These are phyloP conservation scores for Apiotrichum sp. DNA, from an alignment of 1,284 basidiomycete genomes.

Conservation along the genomic window DNA sequence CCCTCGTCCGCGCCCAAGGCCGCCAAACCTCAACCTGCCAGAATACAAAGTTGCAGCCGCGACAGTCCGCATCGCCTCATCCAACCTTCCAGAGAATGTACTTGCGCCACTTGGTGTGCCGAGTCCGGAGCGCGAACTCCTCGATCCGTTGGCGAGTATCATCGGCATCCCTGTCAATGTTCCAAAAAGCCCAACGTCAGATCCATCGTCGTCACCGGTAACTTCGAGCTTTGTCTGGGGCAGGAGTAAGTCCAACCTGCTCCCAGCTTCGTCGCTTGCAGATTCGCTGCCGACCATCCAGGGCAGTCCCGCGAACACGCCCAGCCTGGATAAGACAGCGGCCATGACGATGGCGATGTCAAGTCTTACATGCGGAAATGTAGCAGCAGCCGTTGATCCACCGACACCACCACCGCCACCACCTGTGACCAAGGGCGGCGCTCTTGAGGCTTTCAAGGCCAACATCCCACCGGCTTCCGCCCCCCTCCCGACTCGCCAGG, in stretches of 20 bases:
- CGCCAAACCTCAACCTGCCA: slow-evolving; percentile 30
- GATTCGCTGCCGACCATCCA: slow-evolving; percentile 31
- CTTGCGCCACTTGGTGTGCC: slow-evolving; percentile 66
- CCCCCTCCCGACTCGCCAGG: slow-evolving; percentile 27
- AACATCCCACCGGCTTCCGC: slow-evolving; percentile 39
- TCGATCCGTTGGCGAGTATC: slow-evolving; percentile 62
- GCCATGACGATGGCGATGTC: background rate
- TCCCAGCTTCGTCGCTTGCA: background rate
- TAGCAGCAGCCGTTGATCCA: background rate
- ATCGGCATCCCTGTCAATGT: too few species aligned
- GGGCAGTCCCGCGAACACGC: slow-evolving; percentile 38
- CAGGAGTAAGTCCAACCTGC: too few species aligned
- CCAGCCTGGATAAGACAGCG: slow-evolving; percentile 19
- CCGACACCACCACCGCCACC: background rate
- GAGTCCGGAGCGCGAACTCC: slow-evolving; percentile 77
- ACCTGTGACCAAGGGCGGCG: background rate
- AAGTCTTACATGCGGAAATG: background rate
- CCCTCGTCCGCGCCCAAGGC: background rate
- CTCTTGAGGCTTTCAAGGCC: slow-evolving; percentile 8
- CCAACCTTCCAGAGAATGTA: slow-evolving; percentile 27
- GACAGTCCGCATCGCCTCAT: slow-evolving; percentile 68
- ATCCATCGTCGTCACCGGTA: too few species aligned
- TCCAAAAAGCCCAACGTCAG: too few species aligned
- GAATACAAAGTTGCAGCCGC: slow-evolving; percentile 58
- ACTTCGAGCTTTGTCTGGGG: too few species aligned